Base-by-base conservation (phyloP, 2,329 filamentous ascomycete species). In the Drechslera avenae region DNA sequence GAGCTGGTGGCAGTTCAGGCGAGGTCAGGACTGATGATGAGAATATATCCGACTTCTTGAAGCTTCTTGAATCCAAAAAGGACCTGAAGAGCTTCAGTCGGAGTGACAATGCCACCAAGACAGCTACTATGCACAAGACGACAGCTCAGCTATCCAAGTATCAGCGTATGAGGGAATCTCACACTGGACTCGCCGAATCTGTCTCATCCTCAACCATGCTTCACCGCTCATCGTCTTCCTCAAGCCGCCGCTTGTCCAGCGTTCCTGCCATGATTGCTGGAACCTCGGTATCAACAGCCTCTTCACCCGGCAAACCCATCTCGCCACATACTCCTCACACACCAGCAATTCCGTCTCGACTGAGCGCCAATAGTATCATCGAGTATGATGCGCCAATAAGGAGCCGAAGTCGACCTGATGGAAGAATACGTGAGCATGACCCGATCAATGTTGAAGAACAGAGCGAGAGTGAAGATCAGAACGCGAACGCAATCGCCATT, bases 241-340 rank as follows among this genome's bases (percentile, higher is more conserved):
- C 84, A 2, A 85, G 88, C 53, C 90, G 91, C 72, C 88, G 90
- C 45, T 81, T 91, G 1, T 83, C 83, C 5, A 84, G 81, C 37
- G 82, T 86, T 10, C 83, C 85, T 16, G 81, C 81, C 5, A 83
- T 86, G 77, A 75, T 83, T 40, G 80, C 77, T 18, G 82, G 81
- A 6, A 88, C 87, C 4, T 91, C 89, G 0, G 80, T 91, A 58
- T 97, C 92, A 3, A 87, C 87, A 9, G 93, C 90, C 1, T 93
- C 91, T 0, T 97, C 92, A 8, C 92, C 92, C 1, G 90, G 78
- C 49, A 96, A 96, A 65, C 90, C 91, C 0, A 83, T 95, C 14
- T 96, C 91, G 2, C 91, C 89, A 8, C 91, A 93, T 67, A 96
- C 90, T 0, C 91, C 92, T 1, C 92, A 97, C 67, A 96, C 91